Percentiles rank a stretch among this genome's conserved stretches.
Conservation (phyloP, 2,329 filamentous ascomycete species). For the Pseudogymnoascus sp. region DNA sequence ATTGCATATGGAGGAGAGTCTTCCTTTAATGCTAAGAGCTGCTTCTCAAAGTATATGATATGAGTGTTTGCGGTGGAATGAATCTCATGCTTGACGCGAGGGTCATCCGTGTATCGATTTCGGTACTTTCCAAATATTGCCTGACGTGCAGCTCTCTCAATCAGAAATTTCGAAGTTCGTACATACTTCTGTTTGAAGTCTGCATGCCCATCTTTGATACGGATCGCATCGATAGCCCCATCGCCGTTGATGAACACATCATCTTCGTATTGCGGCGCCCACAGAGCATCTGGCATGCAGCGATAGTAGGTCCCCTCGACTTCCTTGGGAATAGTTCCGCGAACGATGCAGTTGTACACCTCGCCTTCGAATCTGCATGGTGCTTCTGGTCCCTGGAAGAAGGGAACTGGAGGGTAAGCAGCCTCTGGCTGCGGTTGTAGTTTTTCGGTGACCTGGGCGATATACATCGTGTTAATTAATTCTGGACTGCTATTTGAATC, state of each 20-base stretch:
- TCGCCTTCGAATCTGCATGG: slow-evolving; percentile 33
- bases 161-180: slow-evolving; percentile 31
- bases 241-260: slow-evolving; percentile 33
- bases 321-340: slow-evolving; percentile 32
- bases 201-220: slow-evolving; percentile 32
- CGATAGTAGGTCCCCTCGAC: slow-evolving; percentile 38
- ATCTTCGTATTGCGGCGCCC: slow-evolving; percentile 45
- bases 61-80: slow-evolving; percentile 52
- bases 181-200: slow-evolving; percentile 38
- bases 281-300: slow-evolving; percentile 38
- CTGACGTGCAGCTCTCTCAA: slow-evolving; percentile 22
- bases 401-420: slow-evolving; percentile 16
- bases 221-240: slow-evolving; percentile 34
- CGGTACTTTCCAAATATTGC: slow-evolving; percentile 46
- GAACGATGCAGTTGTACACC: slow-evolving; percentile 29
- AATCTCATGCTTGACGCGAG: slow-evolving; percentile 46
- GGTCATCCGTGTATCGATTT: slow-evolving; percentile 48
- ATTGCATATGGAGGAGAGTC: slow-evolving; percentile 43
- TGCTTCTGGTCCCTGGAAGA: slow-evolving; percentile 33
- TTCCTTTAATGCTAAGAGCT: slow-evolving; percentile 46
- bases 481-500: too few species aligned
- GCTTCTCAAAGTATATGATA: slow-evolving; percentile 48
- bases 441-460: slow-evolving; percentile 11
- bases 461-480: too few species aligned
- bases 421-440: slow-evolving; percentile 17